phyloP scores from a whole-genome alignment of 2,329 filamentous ascomycete species.

The Bertia moriformis region DNA sequence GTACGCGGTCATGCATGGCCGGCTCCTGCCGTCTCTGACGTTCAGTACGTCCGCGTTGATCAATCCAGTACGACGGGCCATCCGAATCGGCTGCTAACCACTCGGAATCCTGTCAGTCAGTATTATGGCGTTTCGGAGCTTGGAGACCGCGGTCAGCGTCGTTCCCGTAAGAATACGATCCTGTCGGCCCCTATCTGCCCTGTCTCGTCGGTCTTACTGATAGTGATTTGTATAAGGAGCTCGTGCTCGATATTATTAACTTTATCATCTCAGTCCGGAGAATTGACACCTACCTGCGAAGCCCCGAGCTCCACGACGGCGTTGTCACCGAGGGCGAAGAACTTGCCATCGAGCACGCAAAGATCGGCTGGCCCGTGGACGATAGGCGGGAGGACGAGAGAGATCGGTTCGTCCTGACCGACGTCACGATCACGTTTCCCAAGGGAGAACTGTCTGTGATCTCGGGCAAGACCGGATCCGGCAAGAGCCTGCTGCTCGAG shows the following conservation, averaged over 20 bases:
- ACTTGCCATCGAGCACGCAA: constrained; percentile 50
- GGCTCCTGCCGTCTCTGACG: constrained; percentile 56
- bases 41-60: constrained; percentile 70
- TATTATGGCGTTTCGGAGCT: neutral
- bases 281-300: constrained; percentile 46
- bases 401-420: constrained; percentile 50
- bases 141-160: neutral
- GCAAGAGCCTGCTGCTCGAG: constrained; percentile 62
- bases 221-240: neutral
- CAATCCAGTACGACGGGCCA: too few relatives aligned
- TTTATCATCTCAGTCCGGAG: neutral
- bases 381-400: constrained; percentile 36
- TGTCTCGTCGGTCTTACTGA: neutral
- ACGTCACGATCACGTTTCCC: constrained; percentile 54
- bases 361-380: constrained; percentile 63
- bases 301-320: constrained; percentile 47
- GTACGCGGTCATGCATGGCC: constrained; percentile 49
- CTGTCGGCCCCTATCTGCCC: neutral
- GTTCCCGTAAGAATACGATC: neutral
- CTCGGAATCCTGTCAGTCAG: constrained; percentile 27
- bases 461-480: constrained; percentile 63
- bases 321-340: constrained; percentile 37
- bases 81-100: constrained; percentile 58
- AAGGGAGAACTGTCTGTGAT: constrained; percentile 57
- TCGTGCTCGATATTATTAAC: neutral